Evolutionary conservation across 306 rosid genomes (phyloP).

Genomic region (Parietaria judaica): DNA sequence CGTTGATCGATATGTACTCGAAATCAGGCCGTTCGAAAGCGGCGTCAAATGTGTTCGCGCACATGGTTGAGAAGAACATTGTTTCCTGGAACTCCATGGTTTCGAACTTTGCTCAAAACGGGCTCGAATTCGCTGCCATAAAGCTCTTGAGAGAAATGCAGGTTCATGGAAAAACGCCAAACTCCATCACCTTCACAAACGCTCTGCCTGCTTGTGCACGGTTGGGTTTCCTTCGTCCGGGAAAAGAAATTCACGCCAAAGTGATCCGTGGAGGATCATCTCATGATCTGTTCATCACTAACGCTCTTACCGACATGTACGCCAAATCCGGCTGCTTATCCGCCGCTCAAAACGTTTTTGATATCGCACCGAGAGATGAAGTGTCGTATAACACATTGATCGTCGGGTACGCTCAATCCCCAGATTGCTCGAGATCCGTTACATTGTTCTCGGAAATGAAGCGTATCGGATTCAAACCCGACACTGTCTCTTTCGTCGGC

Average conservation of each 20-base stretch:
- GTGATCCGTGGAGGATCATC: slow-evolving; percentile 35
- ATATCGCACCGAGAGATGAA: slow-evolving; percentile 50
- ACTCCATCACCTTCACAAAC: slow-evolving; percentile 65
- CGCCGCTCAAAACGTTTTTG: slow-evolving; percentile 62
- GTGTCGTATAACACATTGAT: slow-evolving; percentile 74
- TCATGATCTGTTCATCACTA: slow-evolving; percentile 61
- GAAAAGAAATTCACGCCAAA: slow-evolving; percentile 76
- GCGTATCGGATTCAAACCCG: slow-evolving; percentile 43
- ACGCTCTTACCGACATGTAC: slow-evolving; percentile 84
- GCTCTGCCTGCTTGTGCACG: slow-evolving; percentile 86
- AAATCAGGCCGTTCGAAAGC: slow-evolving; percentile 47
- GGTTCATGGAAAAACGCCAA: slow-evolving; percentile 50
- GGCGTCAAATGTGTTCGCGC: slow-evolving; percentile 52
- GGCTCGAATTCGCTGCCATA: slow-evolving; percentile 51
- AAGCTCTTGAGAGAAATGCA: slow-evolving; percentile 62
- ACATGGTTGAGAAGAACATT: slow-evolving; percentile 43
- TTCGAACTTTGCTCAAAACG: slow-evolving; percentile 70
- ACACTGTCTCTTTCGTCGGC: slow-evolving; percentile 69
- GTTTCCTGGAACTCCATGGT: slow-evolving; percentile 95
- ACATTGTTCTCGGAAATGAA: slow-evolving; percentile 66
- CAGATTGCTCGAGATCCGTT: slow-evolving; percentile 47
- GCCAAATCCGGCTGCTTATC: slow-evolving; percentile 52
- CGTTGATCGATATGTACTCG: slow-evolving; percentile 75
- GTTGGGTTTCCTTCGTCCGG: slow-evolving; percentile 47
- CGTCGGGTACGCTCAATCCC: slow-evolving; percentile 63